These are phyloP conservation scores for Zygotorulaspora florentina DNA, from an alignment of 805 yeast species.

Conservation along the genomic window DNA sequence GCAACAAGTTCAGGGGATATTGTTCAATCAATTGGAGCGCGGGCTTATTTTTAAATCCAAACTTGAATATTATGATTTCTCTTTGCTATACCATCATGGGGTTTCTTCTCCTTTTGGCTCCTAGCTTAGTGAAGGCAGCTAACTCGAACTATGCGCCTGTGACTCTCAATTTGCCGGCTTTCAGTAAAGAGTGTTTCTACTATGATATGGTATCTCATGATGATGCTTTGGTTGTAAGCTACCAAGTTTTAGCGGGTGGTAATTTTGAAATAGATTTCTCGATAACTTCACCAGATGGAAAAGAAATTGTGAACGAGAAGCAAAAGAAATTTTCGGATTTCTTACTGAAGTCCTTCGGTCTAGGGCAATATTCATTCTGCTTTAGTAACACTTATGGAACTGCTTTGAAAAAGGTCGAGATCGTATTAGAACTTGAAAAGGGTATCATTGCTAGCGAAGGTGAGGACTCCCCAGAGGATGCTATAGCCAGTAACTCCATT, in stretches of 20 bases:
- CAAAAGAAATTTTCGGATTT: slow-evolving; percentile 64
- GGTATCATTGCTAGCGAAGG: slow-evolving; percentile 26
- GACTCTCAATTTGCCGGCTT: slow-evolving; percentile 38
- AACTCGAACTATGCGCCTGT: slow-evolving; percentile 35
- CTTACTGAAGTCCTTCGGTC: slow-evolving; percentile 50
- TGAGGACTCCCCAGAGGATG: slow-evolving; percentile 47
- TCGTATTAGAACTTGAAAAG: slow-evolving; percentile 52
- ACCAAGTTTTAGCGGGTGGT: slow-evolving; percentile 62
- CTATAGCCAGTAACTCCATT: slow-evolving; percentile 50
- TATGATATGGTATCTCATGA: slow-evolving; percentile 36
- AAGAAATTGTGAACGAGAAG: slow-evolving; percentile 44
- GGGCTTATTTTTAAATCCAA: background rate
- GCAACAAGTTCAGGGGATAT: background rate
- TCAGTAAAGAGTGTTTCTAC: slow-evolving; percentile 43
- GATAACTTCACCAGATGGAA: slow-evolving; percentile 52
- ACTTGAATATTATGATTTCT: background rate
- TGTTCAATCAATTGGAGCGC: background rate
- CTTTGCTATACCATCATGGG: slow-evolving; percentile 4
- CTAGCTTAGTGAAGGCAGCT: slow-evolving; percentile 16
- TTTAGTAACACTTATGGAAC: slow-evolving; percentile 62
- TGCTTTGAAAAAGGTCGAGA: slow-evolving; percentile 60
- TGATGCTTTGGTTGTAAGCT: slow-evolving; percentile 40
- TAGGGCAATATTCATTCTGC: slow-evolving; percentile 64
- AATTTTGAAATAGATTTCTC: slow-evolving; percentile 63
- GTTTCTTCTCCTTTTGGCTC: slow-evolving; percentile 2